Base-by-base conservation (phyloP, 306 rosid genomes). In the Glycine soja region DNA sequence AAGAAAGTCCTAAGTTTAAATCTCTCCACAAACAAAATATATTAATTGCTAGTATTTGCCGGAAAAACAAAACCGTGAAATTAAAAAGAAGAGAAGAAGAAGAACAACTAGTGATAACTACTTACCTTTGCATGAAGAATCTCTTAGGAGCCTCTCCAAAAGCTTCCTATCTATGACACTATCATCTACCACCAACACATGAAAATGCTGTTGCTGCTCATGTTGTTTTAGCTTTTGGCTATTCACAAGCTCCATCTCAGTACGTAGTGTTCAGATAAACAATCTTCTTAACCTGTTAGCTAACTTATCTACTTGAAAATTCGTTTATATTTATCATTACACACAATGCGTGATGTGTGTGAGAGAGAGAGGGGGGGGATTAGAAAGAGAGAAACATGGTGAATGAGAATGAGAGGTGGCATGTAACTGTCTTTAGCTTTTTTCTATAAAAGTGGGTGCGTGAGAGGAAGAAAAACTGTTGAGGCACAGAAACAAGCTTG, bases 101-200 rank as follows among this genome's bases (percentile, higher is more conserved):
- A 24, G 30, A 24, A 24, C 1, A 24, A 24, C 30, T 24, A 24
- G 30, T 24, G 30, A 24, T 24, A 24, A 2, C 30, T 24, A 24
- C 30, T 24, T 54, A 38, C 51, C 99, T 89, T 87, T 86, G 84
- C 89, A 95, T 52, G 97, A 89, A 81, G 97, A 93, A 75, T 75
- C 87, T 76, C 77, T 86, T 16, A 95, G 90, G 52, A 95, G 97
- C 88, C 85, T 95, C 89, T 93, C 93, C 83, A 95, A 67, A 79
- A 95, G 89, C 85, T 89, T 95, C 83, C 94, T 89, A 66, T 95
- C 99, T 6, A 81, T 83, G 16, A 87, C 81, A 71, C 91, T 93
- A 15, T 95, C 99, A 74, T 95, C 99, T 9, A 93, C 99, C 2
- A 97, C 99, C 78, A 93, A 72, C 16, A 95, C 99, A 88, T 95